These are phyloP conservation scores for Kwoniella europaea DNA, from an alignment of 768 basidiomycete genomes.

Conservation along the genomic window DNA sequence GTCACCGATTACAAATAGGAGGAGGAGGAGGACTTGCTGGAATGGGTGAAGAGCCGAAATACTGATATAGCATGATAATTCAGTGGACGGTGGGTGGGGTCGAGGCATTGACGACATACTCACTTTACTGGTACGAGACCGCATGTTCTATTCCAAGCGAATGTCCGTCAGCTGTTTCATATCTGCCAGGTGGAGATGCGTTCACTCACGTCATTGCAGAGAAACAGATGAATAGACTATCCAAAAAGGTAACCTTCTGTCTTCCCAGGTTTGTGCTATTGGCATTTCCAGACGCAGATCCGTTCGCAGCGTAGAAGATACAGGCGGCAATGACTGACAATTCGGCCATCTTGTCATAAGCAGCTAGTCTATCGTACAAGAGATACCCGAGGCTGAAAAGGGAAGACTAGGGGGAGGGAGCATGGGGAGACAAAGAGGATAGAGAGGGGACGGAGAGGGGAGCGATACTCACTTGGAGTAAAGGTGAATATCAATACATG, in stretches of 20 bases:
- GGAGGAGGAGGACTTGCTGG: slow-evolving; percentile 24
- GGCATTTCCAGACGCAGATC: slow-evolving; percentile 31
- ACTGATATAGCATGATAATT: slow-evolving; percentile 8
- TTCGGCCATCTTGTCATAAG: background rate
- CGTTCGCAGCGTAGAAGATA: slow-evolving; percentile 49
- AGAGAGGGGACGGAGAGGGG: background rate
- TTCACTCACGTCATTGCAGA: slow-evolving; percentile 52
- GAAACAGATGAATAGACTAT: slow-evolving; percentile 47
- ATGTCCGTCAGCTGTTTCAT: background rate
- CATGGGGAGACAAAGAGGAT: background rate
- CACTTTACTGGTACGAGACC: slow-evolving; percentile 51
- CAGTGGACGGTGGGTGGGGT: too few relatives aligned
- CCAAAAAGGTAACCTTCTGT: slow-evolving; percentile 37
- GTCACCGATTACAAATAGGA: slow-evolving; percentile 34
- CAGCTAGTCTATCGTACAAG: background rate
- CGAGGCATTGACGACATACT: slow-evolving; percentile 4
- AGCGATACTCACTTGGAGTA: slow-evolving; percentile 10
- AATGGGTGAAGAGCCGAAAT: slow-evolving; percentile 35
- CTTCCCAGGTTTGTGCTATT: slow-evolving; percentile 23
- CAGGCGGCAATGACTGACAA: slow-evolving; percentile 31
- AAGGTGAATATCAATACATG: slow-evolving; percentile 34
- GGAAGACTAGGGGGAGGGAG: too few relatives aligned
- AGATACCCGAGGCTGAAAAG: too few relatives aligned
- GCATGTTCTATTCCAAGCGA: slow-evolving; percentile 28
- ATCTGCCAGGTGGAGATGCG: background rate